Conservation (phyloP, 176 grass and related monocot species). For the Hordeum marinum region DNA sequence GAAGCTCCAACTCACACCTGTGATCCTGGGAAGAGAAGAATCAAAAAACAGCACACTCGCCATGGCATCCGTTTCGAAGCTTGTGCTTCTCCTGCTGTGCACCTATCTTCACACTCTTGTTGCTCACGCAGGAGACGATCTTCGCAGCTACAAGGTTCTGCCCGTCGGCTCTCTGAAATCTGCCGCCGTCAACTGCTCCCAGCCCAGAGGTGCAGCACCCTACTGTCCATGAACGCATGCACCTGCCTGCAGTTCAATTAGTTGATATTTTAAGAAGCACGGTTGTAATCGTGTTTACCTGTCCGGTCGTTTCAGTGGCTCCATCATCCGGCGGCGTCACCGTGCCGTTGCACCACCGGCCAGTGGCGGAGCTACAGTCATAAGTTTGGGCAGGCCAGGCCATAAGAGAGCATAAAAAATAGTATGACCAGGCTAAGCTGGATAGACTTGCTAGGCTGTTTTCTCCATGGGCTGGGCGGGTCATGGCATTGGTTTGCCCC, state of each 20-base stretch:
- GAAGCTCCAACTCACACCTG: no score
- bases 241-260: no score
- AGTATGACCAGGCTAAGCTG: no score
- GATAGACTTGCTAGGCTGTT: no score
- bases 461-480: no score
- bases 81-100: slow-evolving; percentile 23
- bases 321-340: neutral
- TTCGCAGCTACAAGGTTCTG: neutral
- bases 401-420: no score
- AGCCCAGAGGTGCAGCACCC: neutral
- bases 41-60: neutral
- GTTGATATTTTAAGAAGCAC: neutral
- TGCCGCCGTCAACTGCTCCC: neutral
- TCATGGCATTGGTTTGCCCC: no score
- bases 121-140: neutral
- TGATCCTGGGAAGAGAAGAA: no score
- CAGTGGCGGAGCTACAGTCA: no score
- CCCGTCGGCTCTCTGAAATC: neutral
- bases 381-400: no score
- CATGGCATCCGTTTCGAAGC: slow-evolving; percentile 12
- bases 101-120: neutral
- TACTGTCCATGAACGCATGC: neutral
- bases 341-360: slow-evolving; percentile 43
- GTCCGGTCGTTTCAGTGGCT: neutral
- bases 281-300: neutral